Base-by-base conservation (phyloP, 225 moss, liverwort and hornwort species). In the Lunularia cruciata region DNA sequence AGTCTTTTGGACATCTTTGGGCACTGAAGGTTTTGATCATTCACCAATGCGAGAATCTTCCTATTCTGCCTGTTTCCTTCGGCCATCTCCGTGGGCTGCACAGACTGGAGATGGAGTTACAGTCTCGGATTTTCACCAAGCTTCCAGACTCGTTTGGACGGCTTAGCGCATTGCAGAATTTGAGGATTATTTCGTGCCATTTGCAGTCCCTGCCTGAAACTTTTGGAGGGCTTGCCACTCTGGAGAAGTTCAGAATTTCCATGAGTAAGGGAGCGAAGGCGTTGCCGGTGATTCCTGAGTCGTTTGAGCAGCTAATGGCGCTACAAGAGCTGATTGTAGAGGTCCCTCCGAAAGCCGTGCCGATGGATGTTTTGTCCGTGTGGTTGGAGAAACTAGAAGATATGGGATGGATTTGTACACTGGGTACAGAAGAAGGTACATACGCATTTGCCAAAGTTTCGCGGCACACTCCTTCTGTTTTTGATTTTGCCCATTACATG, bases 401-500 rank as follows among this genome's bases (percentile, higher is more conserved):
- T 25, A 38, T 69, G 55, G 69, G 69, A 25, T 69, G 69, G 69
- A 69, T 69, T 23, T 69, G 69, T 12, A 57, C 57, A 8, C 69
- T 55, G 11, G 69, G 69, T 10, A 57, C 55, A 0, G 69, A 69
- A 8, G 69, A 69, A 39, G 69, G 69, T 32, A 9, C 39, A 1
- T 69, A 69, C 27, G 28, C 55, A 36, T 69, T 69, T 28, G 69
- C 69, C 9, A 69, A 57, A 28, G 56, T 69, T 55, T 69, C 69
- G 23, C 69, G 69, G n/a, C 69, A 69, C 30, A 13, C 37, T 5
- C 69, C 69, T 31, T 69, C 69, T 0, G 69, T 69, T 39, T 69
- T 69, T 13, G 69, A 69, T 19, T 69, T 69, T 20, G 69, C 69
- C 8, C 69, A 69, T 15, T 69, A 69, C 32, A 69, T 69, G 69